Evolutionary conservation across 2,329 filamentous ascomycete genomes (phyloP).

Genomic region (Cadophora luteo-olivacea): DNA sequence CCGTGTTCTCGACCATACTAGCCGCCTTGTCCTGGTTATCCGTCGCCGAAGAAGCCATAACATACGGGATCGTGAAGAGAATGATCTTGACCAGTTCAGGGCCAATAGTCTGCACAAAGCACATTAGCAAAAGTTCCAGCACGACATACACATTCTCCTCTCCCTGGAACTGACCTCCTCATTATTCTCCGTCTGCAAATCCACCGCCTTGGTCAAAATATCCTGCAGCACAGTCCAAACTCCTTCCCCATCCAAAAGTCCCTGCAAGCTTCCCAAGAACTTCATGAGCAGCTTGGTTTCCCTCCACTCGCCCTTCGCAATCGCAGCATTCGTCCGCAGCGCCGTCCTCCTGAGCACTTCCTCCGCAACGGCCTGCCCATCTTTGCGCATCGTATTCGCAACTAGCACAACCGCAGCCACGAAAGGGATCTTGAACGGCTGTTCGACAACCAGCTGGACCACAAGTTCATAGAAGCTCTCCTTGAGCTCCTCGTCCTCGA

Average conservation of each 20-base stretch:
- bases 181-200: constrained; percentile 89
- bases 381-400: constrained; percentile 76
- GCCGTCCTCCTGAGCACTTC: constrained; percentile 72
- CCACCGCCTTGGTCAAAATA: constrained; percentile 89
- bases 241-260: constrained; percentile 81
- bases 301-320: constrained; percentile 82
- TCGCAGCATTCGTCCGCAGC: constrained; percentile 67
- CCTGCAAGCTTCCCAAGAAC: constrained; percentile 86
- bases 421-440: constrained; percentile 98
- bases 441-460: constrained; percentile 81
- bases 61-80: constrained; percentile 90
- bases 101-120: constrained; percentile 60
- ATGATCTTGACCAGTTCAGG: constrained; percentile 97
- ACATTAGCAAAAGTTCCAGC: constrained; percentile 21
- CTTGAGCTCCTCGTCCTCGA: constrained; percentile 82
- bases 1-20: constrained; percentile 89
- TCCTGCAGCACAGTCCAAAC: constrained; percentile 86
- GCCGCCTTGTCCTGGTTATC: constrained; percentile 76
- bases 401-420: constrained; percentile 83
- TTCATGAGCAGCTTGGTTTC: constrained; percentile 90
- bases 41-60: constrained; percentile 75
- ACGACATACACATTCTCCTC: neutral
- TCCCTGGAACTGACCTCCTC: constrained; percentile 74
- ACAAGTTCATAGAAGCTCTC: constrained; percentile 75
- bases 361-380: constrained; percentile 75